Base-by-base conservation (phyloP, 2,329 filamentous ascomycete species). In the Phialophora verrucosa region DNA sequence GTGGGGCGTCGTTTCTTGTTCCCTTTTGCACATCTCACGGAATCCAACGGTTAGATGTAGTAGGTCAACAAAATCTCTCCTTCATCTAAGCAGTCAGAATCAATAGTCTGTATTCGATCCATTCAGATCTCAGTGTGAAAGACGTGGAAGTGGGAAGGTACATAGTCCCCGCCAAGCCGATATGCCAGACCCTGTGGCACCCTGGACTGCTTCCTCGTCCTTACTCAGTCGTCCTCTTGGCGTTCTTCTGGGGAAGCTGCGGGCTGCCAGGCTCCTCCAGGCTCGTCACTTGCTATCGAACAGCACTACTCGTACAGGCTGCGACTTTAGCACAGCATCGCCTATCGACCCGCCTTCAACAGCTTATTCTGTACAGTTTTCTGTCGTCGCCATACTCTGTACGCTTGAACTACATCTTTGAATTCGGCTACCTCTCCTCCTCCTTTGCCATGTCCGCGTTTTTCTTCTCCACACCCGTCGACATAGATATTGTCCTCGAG, bases 401-500 rank as follows among this genome's bases (percentile, higher is more conserved):
- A 12, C 50, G 35, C 51, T 49, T 47, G 51, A 62, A 23, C 27
- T 25, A 23, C n/a, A 25, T 25, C 32, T 27, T 12, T 23, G 7
- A 29, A 25, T 38, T 27, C 44, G 32, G 25, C 50, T 25, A 25
- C 50, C 56, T 20, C 32, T 56, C 31, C 53, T 20, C 35, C 17
- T 47, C 58, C 42, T 17, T 23, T 57, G 78, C 72, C 74, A 97
- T 98, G 95, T 96, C 95, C 73, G 96, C 96, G 83, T 96, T 96
- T 83, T 96, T 97, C 84, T 99, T 98, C 84, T 93, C 93, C 74
- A 97, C 94, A 67, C 95, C 95, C 62, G 91, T 99, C 81, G 95
- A 99, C 81, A 99, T 99, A 83, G 95, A 99, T 83, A 91, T 99
- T 77, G 93, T 98, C 75, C 92, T 99, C 74, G 92, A 97, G 76